Conservation (phyloP, 192 early-diverging fungal genomes). For the Coemansia erecta region DNA sequence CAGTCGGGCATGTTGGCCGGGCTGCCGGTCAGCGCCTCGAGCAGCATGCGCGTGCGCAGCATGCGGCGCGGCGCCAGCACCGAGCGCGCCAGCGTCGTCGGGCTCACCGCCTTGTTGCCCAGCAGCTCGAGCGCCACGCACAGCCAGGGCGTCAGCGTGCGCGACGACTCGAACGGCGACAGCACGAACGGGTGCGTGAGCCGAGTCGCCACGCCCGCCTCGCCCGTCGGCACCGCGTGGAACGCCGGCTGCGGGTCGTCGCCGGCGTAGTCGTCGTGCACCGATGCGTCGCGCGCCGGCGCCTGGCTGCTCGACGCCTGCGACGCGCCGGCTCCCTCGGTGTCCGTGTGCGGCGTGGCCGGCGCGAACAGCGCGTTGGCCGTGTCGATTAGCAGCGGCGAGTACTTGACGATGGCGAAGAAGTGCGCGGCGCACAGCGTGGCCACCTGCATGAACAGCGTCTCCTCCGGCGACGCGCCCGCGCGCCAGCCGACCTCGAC, state of each 20-base stretch:
- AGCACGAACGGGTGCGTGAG: slow-evolving; percentile 32
- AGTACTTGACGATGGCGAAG: slow-evolving; percentile 45
- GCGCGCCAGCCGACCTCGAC: slow-evolving; percentile 35
- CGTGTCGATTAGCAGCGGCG: slow-evolving; percentile 38
- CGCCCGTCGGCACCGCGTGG: background rate
- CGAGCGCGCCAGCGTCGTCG: slow-evolving; percentile 38
- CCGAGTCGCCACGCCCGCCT: background rate
- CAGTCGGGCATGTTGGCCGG: slow-evolving; percentile 17
- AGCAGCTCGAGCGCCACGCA: slow-evolving; percentile 36
- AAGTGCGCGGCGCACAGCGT: slow-evolving; percentile 47
- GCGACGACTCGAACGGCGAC: slow-evolving; percentile 35
- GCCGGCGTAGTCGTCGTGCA: slow-evolving; percentile 1
- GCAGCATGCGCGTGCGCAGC: slow-evolving; percentile 44
- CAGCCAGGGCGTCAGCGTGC: slow-evolving; percentile 46
- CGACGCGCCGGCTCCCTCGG: background rate
- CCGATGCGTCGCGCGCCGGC: background rate
- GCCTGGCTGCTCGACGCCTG: background rate
- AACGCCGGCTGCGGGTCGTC: background rate
- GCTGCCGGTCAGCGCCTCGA: slow-evolving; percentile 42
- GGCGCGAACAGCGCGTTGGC: slow-evolving; percentile 33
- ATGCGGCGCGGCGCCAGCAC: slow-evolving; percentile 47
- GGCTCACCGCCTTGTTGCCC: slow-evolving; percentile 51
- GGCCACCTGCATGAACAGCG: slow-evolving; percentile 52
- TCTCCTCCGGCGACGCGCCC: slow-evolving; percentile 22
- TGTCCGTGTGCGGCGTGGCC: background rate